Evolutionary conservation across 306 rosid species (phyloP), one percentile per base, ranked within the genome.

Genomic region (Vigna unguiculata): DNA sequence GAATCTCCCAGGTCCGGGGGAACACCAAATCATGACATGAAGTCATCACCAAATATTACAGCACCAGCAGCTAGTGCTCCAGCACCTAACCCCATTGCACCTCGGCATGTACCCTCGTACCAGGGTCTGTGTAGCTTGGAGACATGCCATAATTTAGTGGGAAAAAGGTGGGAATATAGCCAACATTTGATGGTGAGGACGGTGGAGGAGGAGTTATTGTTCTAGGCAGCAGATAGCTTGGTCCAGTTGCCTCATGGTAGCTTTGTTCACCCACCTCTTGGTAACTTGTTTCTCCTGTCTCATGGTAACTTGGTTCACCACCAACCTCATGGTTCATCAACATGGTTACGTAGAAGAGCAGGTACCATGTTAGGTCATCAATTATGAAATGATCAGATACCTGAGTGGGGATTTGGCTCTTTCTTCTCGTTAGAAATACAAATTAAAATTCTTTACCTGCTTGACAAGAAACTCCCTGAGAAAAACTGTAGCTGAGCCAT

Each of bases 11-110:
- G n/a, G 55, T 86, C 85, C 0, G 82, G 72, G 25, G 88, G 84
- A 80, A 83, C 84, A 65, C 83, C 84, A 76, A 89, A 85, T 59
- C 96, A 94, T 9, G 93, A 85, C 88, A 93, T 65, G 65, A 93
- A 87, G 80, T 91, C 96, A 74, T 91, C 96, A 11, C 98, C 98
- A 52, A 89, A 93, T 73, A 93, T 89, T 75, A 86, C 86, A 62
- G 96, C 88, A 80, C 98, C 96, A 3, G 96, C 96, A 21, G 93
- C 98, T 66, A 91, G 85, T 59, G 97, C 96, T 81, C 87, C 96
- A 7, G 93, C 91, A 16, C 91, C n/a, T n/a, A n/a, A n/a, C n/a
- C n/a, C n/a, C n/a, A n/a, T n/a, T n/a, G n/a, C n/a, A n/a, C n/a
- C n/a, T n/a, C n/a, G n/a, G n/a, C n/a, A n/a, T n/a, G n/a, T n/a